These are phyloP conservation scores for Atkinsonella texensis DNA, from an alignment of 2,329 filamentous ascomycete genomes.

Conservation along the genomic window DNA sequence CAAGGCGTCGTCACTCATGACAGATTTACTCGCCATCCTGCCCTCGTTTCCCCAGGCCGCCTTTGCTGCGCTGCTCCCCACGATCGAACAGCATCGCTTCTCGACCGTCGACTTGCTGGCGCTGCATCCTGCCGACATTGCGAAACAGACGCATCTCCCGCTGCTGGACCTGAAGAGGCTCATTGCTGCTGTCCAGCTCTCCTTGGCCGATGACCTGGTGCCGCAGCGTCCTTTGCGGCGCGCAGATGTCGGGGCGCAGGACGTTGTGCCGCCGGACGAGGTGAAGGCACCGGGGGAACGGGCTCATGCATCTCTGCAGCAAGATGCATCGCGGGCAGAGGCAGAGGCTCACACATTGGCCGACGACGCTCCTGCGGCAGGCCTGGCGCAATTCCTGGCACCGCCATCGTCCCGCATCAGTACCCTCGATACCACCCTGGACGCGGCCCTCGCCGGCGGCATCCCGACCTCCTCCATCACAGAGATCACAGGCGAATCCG, in stretches of 20 bases:
- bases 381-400: no score
- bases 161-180: conserved; percentile 69
- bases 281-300: neutral
- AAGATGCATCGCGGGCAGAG: neutral
- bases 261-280: neutral
- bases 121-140: conserved; percentile 69
- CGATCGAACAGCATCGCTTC: conserved; percentile 66
- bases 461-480: conserved; percentile 71
- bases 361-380: no score
- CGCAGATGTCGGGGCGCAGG: neutral
- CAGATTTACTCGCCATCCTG: conserved; percentile 72
- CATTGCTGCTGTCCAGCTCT: conserved; percentile 51
- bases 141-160: conserved; percentile 73
- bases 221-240: conserved; percentile 14
- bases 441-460: conserved; percentile 61
- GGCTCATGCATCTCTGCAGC: no score
- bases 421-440: conserved; percentile 65
- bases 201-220: conserved; percentile 51
- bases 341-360: no score
- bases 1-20: conserved; percentile 51
- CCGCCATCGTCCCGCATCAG: conserved; percentile 41
- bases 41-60: conserved; percentile 63
- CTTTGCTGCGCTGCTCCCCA: conserved; percentile 64
- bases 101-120: conserved; percentile 77
- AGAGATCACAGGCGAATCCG: conserved; percentile 87